Evolutionary conservation across 176 grass and related monocot genomes (phyloP), one percentile per base, ranked within the genome.

Genomic region (Coix lacrymajobi): DNA sequence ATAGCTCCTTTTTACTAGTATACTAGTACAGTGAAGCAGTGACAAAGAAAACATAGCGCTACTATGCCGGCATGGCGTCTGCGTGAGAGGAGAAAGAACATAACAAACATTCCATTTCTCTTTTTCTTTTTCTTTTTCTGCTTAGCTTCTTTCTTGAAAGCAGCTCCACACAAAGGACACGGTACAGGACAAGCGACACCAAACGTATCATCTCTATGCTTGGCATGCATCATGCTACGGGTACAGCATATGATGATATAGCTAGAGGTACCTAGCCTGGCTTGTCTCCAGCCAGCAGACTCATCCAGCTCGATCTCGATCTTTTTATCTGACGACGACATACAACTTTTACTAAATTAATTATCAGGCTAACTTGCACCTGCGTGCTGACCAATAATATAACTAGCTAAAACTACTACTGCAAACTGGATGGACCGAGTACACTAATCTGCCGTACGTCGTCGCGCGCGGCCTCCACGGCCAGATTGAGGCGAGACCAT

Each of bases 91-190:
- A 11, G 16, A 3, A 12, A 72, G 7, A 86, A 56, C 24, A 44
- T 56, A 22, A 54, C 43, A 28, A 86, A 37, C 85, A 76, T 87
- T 81, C 77, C 33, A 51, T 28, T 44, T 25, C 40, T 79, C 12
- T 22, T 46, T 74, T 22, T 67, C 26, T 19, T 17, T 17, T 32
- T 6, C 28, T 38, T 86, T 76, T 70, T 36, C 37, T 61, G 75
- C 26, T 30, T 3, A 9, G 13, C 24, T 56, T 80, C 28, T 68
- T 81, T 76, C 78, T 87, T 48, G 32, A 87, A 81, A 87, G 78
- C 70, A 81, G 85, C 37, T 87, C 48, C 56, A 60, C 78, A 64
- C 84, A 75, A 57, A 76, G 46, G 60, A 81, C 85, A 87, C 25
- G 43, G 31, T 30, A 81, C 78, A 76, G 29, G 71, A 60, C 78